A percentile compares a stretch with the other conserved stretches of the same genome.
Evolutionary conservation across 1,284 basidiomycete species (phyloP).

Genomic region (Trichosporon coremiiforme): DNA sequence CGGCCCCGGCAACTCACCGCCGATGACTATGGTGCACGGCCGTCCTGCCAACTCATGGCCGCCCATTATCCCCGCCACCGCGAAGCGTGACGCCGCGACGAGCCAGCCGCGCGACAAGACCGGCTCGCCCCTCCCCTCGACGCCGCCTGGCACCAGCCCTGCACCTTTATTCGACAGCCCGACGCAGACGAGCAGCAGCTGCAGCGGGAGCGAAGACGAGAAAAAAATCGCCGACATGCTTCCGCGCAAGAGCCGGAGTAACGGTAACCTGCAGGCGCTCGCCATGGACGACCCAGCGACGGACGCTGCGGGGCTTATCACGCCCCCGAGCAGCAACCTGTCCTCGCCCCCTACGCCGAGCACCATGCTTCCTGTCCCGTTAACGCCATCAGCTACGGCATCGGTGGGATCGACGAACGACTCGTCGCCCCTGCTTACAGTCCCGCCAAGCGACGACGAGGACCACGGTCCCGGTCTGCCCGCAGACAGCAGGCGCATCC

Average conservation of each 20-base stretch:
- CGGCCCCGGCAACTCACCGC: constrained; percentile 6
- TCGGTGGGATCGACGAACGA: constrained; percentile 48
- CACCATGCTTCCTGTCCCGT: constrained; percentile 31
- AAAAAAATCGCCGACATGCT: constrained; percentile 21
- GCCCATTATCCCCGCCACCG: constrained; percentile 35
- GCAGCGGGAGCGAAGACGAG: constrained; percentile 20
- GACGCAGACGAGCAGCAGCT: constrained; percentile 14
- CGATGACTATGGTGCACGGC: constrained; percentile 45
- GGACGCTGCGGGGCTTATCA: constrained; percentile 41
- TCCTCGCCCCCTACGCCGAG: constrained; percentile 52
- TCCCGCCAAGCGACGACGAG: constrained; percentile 36
- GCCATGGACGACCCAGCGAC: constrained; percentile 31
- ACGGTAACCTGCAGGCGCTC: constrained; percentile 42
- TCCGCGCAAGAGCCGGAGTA: constrained; percentile 39
- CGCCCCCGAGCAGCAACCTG: constrained; percentile 52
- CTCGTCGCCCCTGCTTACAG: constrained; percentile 46
- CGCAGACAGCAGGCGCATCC: constrained; percentile 35
- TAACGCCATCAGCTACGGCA: constrained; percentile 40
- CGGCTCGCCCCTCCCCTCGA: not conserved
- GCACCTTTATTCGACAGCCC: constrained; percentile 18
- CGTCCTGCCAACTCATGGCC: constrained; percentile 42
- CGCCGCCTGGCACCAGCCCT: not conserved
- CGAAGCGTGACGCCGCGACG: constrained; percentile 49
- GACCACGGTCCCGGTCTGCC: constrained; percentile 33
- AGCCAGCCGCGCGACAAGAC: constrained; percentile 16